Percentiles rank a stretch among this genome's conserved stretches.
Conservation (phyloP, 2,329 filamentous ascomycete genomes). For the Hymenoscyphus occultus region DNA sequence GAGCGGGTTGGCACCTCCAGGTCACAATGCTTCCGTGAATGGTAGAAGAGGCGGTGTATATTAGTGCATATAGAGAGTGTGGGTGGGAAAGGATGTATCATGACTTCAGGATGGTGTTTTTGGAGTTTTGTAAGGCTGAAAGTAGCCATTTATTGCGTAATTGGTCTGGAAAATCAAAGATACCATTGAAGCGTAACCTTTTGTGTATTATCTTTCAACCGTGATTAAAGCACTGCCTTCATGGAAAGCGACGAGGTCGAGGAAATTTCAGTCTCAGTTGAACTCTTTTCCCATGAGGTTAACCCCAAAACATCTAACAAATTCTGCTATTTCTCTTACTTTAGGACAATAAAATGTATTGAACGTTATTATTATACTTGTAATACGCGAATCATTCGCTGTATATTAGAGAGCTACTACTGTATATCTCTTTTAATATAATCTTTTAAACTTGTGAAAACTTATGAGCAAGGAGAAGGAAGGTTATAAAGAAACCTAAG, state of each 20-base stretch:
- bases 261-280: too few relatives aligned
- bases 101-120: constrained; percentile 14
- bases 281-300: too few relatives aligned
- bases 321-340: too few relatives aligned
- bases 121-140: constrained; percentile 9
- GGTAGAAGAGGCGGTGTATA: constrained; percentile 31
- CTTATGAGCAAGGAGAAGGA: too few relatives aligned
- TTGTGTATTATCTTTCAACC: not conserved
- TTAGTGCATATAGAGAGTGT: constrained; percentile 20
- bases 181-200: constrained; percentile 11
- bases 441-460: too few relatives aligned
- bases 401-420: too few relatives aligned
- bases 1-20: constrained; percentile 36
- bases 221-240: not conserved
- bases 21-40: constrained; percentile 14
- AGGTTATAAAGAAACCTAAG: too few relatives aligned
- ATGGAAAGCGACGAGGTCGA: not conserved
- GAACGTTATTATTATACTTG: too few relatives aligned
- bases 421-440: too few relatives aligned
- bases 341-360: too few relatives aligned
- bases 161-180: constrained; percentile 4
- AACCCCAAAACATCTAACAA: too few relatives aligned
- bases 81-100: constrained; percentile 10
- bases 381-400: too few relatives aligned
- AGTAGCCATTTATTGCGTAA: not conserved